Evolutionary conservation across 2,329 filamentous ascomycete genomes (phyloP).

Genomic region (Alternaria atra): DNA sequence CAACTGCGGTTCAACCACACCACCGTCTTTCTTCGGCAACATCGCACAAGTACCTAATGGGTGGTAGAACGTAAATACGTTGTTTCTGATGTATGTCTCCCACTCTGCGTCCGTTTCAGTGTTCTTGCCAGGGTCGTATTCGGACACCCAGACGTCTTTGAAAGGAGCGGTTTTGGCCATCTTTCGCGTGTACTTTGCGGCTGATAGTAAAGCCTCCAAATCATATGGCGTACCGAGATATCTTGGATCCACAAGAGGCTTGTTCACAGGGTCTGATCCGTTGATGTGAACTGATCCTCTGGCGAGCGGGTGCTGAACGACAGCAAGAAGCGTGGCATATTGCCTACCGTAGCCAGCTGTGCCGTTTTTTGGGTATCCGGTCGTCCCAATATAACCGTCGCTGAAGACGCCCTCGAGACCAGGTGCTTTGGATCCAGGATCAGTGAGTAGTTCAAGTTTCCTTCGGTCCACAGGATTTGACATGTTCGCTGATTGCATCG

Average conservation of each 20-base stretch:
- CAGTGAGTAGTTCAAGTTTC: constrained; percentile 46
- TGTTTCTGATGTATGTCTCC: constrained; percentile 23
- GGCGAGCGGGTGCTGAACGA: constrained; percentile 43
- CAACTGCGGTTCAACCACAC: constrained; percentile 29
- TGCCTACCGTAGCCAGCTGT: constrained; percentile 29
- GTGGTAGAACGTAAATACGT: constrained; percentile 32
- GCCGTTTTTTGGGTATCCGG: constrained; percentile 40
- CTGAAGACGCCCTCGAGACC: constrained; percentile 57
- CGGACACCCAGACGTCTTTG: constrained; percentile 37
- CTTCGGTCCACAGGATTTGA: constrained; percentile 25
- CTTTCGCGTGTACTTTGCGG: constrained; percentile 34
- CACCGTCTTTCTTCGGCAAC: constrained; percentile 25
- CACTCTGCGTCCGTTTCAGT: constrained; percentile 32
- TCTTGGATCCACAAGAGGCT: constrained; percentile 32
- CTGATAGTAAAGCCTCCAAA: constrained; percentile 20
- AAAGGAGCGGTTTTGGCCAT: constrained; percentile 33
- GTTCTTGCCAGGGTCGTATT: constrained; percentile 35
- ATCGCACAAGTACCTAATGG: constrained; percentile 48
- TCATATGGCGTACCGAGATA: constrained; percentile 33
- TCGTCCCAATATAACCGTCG: constrained; percentile 55
- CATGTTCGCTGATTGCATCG: constrained; percentile 17
- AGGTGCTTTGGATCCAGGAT: constrained; percentile 38
- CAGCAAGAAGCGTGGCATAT: constrained; percentile 41
- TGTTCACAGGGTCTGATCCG: constrained; percentile 14
- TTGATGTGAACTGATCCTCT: constrained; percentile 33